Evolutionary conservation across 768 basidiomycete species (phyloP).

Genomic region (Lactarius pseudohatsudake): DNA sequence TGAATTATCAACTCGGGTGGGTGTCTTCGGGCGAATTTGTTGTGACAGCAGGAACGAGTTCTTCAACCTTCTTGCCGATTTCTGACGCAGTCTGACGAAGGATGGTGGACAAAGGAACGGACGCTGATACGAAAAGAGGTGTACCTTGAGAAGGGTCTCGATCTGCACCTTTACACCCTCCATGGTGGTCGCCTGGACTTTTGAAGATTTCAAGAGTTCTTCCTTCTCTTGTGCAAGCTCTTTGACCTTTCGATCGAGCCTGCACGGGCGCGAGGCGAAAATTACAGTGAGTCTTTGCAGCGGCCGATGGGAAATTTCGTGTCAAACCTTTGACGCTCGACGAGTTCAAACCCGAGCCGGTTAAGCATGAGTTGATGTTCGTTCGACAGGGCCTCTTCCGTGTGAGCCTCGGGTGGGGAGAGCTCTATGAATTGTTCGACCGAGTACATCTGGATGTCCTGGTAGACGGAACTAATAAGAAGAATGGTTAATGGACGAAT

Average conservation of each 20-base stretch:
- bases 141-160: constrained; percentile 72
- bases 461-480: constrained; percentile 71
- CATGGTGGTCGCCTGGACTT: constrained; percentile 65
- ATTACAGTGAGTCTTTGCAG: constrained; percentile 17
- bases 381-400: constrained; percentile 59
- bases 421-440: constrained; percentile 65
- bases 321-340: constrained; percentile 80
- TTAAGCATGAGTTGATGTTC: constrained; percentile 87
- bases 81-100: constrained; percentile 26
- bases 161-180: constrained; percentile 80
- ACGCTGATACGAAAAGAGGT: constrained; percentile 5
- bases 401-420: constrained; percentile 67
- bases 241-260: constrained; percentile 69
- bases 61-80: constrained; percentile 30
- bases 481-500: background rate
- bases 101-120: constrained; percentile 1
- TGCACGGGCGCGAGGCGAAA: constrained; percentile 34
- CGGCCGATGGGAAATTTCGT: constrained; percentile 23
- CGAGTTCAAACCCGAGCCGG: constrained; percentile 82
- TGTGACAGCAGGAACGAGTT: constrained; percentile 22
- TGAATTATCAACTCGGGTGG: background rate
- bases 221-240: constrained; percentile 72
- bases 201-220: constrained; percentile 77
- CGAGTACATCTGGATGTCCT: constrained; percentile 76
- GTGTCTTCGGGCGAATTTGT: constrained; percentile 5